Evolutionary conservation across 192 early-diverging fungal genomes (phyloP).

Genomic region (Gonapodya sp.): DNA sequence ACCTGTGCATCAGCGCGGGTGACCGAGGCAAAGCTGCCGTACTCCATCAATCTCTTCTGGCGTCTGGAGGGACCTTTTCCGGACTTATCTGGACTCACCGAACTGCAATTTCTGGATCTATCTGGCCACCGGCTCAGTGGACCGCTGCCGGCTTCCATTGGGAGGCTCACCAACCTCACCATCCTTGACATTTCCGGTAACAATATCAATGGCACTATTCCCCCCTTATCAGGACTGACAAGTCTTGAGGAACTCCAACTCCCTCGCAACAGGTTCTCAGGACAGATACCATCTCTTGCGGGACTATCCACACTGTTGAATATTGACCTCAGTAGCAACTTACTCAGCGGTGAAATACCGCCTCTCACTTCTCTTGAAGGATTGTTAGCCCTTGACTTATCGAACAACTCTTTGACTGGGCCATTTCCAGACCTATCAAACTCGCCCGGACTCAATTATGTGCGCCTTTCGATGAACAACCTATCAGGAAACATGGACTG

Average conservation of each 20-base stretch:
- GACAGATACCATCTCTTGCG: background rate
- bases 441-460: background rate
- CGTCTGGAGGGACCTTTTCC: too few species aligned
- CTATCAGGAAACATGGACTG: background rate
- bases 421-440: background rate
- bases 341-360: background rate
- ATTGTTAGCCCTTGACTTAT: background rate
- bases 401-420: slow-evolving; percentile 1
- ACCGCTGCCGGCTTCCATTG: background rate
- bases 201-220: background rate
- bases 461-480: background rate
- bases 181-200: background rate
- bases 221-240: background rate
- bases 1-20: too few species aligned
- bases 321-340: background rate
- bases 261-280: background rate
- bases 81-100: background rate
- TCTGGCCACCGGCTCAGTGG: background rate
- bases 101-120: background rate
- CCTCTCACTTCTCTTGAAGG: background rate
- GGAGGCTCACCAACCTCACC: background rate
- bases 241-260: background rate
- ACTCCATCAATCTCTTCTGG: too few species aligned
- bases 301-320: background rate
- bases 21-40: too few species aligned